Percentiles rank a stretch among this genome's conserved stretches.
phyloP scores from a whole-genome alignment of 1,139 yeast genomes.

The Martiniozyma asiatica region DNA sequence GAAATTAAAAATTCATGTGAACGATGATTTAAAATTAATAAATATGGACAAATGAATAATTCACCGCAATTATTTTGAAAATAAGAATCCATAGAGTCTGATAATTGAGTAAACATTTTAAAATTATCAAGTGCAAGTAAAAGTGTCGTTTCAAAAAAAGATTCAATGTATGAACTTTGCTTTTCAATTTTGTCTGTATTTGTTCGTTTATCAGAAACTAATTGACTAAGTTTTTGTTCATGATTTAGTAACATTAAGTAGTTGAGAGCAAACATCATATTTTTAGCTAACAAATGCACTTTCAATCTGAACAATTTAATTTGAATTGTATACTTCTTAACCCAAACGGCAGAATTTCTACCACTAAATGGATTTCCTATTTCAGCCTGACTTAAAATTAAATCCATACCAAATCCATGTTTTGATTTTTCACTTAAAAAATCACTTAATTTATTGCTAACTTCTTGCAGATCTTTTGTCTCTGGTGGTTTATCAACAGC shows the following conservation, averaged over 20 bases:
- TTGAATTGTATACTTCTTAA: slow-evolving; percentile 14
- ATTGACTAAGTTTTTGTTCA: slow-evolving; percentile 25
- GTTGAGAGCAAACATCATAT: slow-evolving; percentile 33
- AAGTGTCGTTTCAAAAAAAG: slow-evolving; percentile 23
- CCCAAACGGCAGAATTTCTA: slow-evolving; percentile 11
- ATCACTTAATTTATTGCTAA: slow-evolving; percentile 18
- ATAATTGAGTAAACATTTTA: slow-evolving; percentile 22
- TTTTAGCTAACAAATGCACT: slow-evolving; percentile 27
- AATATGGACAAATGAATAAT: slow-evolving; percentile 32
- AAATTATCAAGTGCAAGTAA: slow-evolving; percentile 24
- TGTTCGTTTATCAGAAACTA: slow-evolving; percentile 19
- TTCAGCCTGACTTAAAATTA: slow-evolving; percentile 14
- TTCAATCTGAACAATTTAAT: slow-evolving; percentile 21
- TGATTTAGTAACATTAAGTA: slow-evolving; percentile 36
- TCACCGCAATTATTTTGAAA: slow-evolving; percentile 26
- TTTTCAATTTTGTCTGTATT: slow-evolving; percentile 19
- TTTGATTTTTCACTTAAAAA: slow-evolving; percentile 24
- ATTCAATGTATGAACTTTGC: slow-evolving; percentile 20
- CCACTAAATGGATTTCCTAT: slow-evolving; percentile 10
- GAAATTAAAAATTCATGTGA: slow-evolving; percentile 42
- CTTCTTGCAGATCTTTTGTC: slow-evolving; percentile 21
- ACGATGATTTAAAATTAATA: slow-evolving; percentile 37
- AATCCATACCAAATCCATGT: slow-evolving; percentile 16
- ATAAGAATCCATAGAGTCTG: slow-evolving; percentile 16
- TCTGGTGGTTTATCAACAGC: slow-evolving; percentile 25